These are phyloP conservation scores for Plasmodium inui DNA, from an alignment of 169 alveolate species.

Conservation along the genomic window DNA sequence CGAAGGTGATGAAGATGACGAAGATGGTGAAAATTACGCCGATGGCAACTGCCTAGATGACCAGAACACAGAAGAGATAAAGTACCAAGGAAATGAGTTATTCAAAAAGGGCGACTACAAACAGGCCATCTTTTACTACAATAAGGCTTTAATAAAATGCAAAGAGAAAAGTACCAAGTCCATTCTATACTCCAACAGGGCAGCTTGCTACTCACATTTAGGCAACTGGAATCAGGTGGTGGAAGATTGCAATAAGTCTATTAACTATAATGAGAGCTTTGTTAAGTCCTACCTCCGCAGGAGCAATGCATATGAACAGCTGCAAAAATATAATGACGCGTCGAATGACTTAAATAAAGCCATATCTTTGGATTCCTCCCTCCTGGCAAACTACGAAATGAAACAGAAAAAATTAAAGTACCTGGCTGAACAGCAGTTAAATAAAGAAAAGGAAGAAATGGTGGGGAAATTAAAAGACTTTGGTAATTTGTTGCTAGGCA, in stretches of 20 bases:
- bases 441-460: constrained; percentile 94
- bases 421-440: constrained; percentile 88
- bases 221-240: constrained; percentile 84
- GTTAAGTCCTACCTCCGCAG: constrained; percentile 86
- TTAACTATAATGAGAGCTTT: constrained; percentile 18
- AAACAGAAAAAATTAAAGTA: constrained; percentile 57
- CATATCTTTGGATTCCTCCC: constrained; percentile 86
- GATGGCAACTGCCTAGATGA: constrained; percentile 24
- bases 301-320: constrained; percentile 87
- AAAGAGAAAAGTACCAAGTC: constrained; percentile 80
- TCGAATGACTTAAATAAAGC: constrained; percentile 89
- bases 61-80: constrained; percentile 65
- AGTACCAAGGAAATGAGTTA: constrained; percentile 78
- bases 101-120: constrained; percentile 56
- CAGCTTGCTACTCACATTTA: constrained; percentile 88
- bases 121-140: constrained; percentile 79
- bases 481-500: constrained; percentile 94
- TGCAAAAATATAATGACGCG: constrained; percentile 90
- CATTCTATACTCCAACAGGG: constrained; percentile 85
- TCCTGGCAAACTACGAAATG: constrained; percentile 75
- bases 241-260: constrained; percentile 74
- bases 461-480: constrained; percentile 94
- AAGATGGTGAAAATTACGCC: background rate
- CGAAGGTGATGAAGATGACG: background rate
- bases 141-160: constrained; percentile 78